Evolutionary conservation across 257 asterid species (phyloP), one percentile per base, ranked within the genome.

Genomic region (Dorcoceras hygrometricum): DNA sequence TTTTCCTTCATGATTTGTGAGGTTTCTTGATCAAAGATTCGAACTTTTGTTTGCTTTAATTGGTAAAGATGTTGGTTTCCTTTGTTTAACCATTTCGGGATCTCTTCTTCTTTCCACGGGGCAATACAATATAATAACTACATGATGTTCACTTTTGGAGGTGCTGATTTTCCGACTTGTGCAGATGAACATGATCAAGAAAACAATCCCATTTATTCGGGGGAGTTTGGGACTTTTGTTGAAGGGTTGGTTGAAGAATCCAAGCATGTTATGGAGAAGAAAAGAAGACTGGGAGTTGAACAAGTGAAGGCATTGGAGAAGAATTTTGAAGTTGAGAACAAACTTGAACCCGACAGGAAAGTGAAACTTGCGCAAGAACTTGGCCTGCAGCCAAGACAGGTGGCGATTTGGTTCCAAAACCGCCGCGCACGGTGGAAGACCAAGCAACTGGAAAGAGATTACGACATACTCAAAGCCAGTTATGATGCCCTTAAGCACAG

Each of bases 351-450:
- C 1, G 95, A 91, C 59, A 81, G 98, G 69, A 91, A 91, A 73
- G 84, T 81, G 8, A 89, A 87, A 65, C 87, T 91, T 11, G 98
- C 98, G 1, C 89, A 83, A 27, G 96, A 91, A 26, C 89, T 91
- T 3, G 96, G 96, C 0, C n/a, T 91, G 73, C 96, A 91, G 83
- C 98, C 98, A 12, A 71, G 98, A 25, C 98, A 91, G 82, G 98
- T 91, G 26, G 96, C 96, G 23, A 88, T 91, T 56, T 91, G 98
- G 98, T 91, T 91, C 76, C 98, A 91, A 64, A 89, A 87, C 77
- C 90, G 98, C 73, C 93, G 97, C 0, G 98, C 97, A 1, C 83
- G 96, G 60, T 91, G 93, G 90, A 91, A 91, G 50, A 91, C 98
- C 5, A 91, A 89, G 87, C 95, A 89, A 59, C 62, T 91, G 63